Base-by-base conservation (phyloP, 768 basidiomycete genomes). In the Xanthoconium stramineum region DNA sequence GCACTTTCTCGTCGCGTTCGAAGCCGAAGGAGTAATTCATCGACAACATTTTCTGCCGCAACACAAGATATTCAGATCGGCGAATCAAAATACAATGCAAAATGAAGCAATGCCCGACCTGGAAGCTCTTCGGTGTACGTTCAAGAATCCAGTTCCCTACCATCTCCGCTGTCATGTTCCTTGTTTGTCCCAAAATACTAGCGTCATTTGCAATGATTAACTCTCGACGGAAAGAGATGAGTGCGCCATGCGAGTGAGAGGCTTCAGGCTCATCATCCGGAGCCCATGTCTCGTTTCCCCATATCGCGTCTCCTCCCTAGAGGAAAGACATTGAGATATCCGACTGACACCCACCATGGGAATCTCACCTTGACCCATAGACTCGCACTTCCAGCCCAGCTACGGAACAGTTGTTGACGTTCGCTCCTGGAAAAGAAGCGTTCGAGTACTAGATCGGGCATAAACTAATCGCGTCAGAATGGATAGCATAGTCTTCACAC, bases 371-470 rank as follows among this genome's bases (percentile, higher is more conserved):
- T 96, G 57, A 95, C 82, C 94, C 94, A 95, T 84, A 94, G 82
- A 61, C 91, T 90, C 24, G 89, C 93, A 60, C 91, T 89, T 33
- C 95, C 95, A 8, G 92, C 92, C 96, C 96, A 99, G 66, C 88
- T 90, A 30, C 93, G 80, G 77, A 99, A 98, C 12, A 99, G 78
- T 49, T 83, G 85, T 56, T 90, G 91, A 1, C 96, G 82, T 70
- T 99, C 97, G 43, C 81, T 85, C 38, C 92, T 79, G 1, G 91
- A 94, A 70, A 99, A 98, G 76, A 97, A 95, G 36, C 86, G 82
- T 63, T 91, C 89, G 7, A 91, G 77, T 2, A 93, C 89, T 91
- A 53, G 19, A 5, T 47, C 6, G 14, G 3, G 17, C 17, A 36
- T 53, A 17, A 53, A 32, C 13, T 5, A 17, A 58, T 45, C 38